Evolutionary conservation across 306 rosid genomes (phyloP).

Genomic region (Glycine soja): DNA sequence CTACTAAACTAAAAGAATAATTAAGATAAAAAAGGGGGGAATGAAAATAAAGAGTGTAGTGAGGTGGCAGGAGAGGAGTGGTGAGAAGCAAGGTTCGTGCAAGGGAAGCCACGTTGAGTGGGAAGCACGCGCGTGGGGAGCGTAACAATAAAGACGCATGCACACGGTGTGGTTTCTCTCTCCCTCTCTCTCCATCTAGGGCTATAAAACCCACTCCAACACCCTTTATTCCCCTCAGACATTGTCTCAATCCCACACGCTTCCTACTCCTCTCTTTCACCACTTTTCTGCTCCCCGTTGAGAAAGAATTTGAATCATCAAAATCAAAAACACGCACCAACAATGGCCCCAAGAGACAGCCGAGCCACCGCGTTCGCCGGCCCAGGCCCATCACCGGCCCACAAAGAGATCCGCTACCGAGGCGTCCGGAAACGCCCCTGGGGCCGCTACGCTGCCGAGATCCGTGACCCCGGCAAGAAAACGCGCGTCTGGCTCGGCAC

Average conservation of each 20-base stretch:
- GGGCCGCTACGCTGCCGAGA: constrained; percentile 97
- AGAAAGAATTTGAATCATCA: neutral
- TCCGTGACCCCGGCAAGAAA: constrained; percentile 87
- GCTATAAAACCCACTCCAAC: constrained; percentile 48
- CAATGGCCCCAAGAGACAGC: constrained; percentile 66
- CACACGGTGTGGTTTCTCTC: constrained; percentile 20
- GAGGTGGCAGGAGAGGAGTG: constrained; percentile 51
- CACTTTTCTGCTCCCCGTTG: neutral
- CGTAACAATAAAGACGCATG: constrained; percentile 62
- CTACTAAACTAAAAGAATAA: too few species aligned
- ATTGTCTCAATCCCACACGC: constrained; percentile 34
- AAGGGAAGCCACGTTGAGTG: constrained; percentile 52
- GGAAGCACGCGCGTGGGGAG: constrained; percentile 62
- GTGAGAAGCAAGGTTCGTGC: constrained; percentile 51
- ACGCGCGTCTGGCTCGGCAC: constrained; percentile 94
- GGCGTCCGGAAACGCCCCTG: constrained; percentile 90
- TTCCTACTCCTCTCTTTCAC: neutral
- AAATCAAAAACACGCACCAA: too few species aligned
- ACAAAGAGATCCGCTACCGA: constrained; percentile 75
- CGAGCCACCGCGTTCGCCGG: constrained; percentile 25
- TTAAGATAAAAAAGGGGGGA: too few species aligned
- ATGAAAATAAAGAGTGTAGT: neutral
- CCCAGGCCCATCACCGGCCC: constrained; percentile 16
- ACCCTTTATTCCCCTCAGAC: constrained; percentile 41
- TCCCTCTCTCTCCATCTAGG: constrained; percentile 17